Percentiles rank a stretch among this genome's conserved stretches.
Conservation (phyloP, 106 monocot genomes). For the Dioscorea zingiberensis region DNA sequence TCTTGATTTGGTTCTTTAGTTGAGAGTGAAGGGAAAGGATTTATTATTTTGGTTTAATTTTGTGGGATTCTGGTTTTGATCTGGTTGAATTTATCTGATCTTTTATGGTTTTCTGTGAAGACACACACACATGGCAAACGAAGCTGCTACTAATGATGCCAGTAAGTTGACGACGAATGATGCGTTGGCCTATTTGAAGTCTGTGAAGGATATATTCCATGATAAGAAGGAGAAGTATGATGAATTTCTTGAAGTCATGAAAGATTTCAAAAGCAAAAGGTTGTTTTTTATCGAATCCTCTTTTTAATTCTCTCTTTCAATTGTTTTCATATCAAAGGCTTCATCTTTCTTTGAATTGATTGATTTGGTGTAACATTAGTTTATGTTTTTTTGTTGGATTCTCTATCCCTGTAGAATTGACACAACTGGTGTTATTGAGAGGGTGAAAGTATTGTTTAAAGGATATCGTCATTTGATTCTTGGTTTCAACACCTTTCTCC, state of each 20-base stretch:
- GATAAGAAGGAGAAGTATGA: slow-evolving; percentile 81
- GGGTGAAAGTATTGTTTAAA: slow-evolving; percentile 63
- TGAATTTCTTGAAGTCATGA: slow-evolving; percentile 84
- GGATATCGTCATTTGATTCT: slow-evolving; percentile 68
- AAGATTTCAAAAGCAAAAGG: slow-evolving; percentile 92
- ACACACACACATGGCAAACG: slow-evolving; percentile 33
- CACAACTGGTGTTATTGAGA: slow-evolving; percentile 58
- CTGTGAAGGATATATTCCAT: slow-evolving; percentile 78
- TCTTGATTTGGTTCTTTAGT: background rate
- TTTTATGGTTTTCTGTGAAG: slow-evolving; percentile 20
- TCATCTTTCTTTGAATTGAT: background rate
- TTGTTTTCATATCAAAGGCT: background rate
- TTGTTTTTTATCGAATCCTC: slow-evolving; percentile 3
- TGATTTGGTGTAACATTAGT: too few species aligned
- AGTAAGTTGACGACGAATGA: slow-evolving; percentile 62
- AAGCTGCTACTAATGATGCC: background rate
- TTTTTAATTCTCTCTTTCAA: background rate
- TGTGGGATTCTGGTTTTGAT: background rate
- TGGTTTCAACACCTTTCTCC: slow-evolving; percentile 71
- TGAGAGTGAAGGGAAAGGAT: background rate
- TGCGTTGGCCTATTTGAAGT: slow-evolving; percentile 74
- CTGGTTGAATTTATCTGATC: slow-evolving; percentile 4
- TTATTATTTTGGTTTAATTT: background rate
- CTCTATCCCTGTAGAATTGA: slow-evolving; percentile 43
- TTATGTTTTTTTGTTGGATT: background rate